Percentiles rank a stretch among this genome's conserved stretches.
Conservation (phyloP, 2,329 filamentous ascomycete genomes). For the Cytospora leucostoma region DNA sequence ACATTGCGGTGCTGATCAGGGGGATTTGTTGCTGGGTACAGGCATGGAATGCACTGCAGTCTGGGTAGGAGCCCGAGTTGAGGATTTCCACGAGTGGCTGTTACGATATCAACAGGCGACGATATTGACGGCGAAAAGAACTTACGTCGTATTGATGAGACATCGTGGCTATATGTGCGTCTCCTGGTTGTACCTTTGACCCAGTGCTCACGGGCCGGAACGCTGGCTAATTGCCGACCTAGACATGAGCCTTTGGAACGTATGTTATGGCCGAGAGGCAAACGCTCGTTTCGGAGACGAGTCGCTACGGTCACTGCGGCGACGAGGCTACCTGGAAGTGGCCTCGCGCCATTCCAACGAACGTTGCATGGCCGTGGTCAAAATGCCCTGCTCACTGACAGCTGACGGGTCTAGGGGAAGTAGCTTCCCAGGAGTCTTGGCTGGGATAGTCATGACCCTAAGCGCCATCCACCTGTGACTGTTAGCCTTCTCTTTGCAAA, state of each 20-base stretch:
- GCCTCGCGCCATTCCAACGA: too few species aligned
- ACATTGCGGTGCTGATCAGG: conserved; percentile 78
- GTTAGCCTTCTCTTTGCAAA: too few species aligned
- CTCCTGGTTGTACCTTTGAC: neutral
- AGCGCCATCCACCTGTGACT: too few species aligned
- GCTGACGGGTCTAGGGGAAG: too few species aligned
- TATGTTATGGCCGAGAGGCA: neutral
- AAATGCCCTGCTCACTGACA: too few species aligned
- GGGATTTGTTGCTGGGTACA: conserved; percentile 66
- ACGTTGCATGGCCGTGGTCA: too few species aligned
- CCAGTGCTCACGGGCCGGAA: neutral
- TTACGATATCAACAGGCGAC: conserved; percentile 19
- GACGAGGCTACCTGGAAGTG: neutral
- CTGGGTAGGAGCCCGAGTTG: conserved; percentile 53
- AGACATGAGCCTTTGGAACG: neutral
- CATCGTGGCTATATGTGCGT: neutral
- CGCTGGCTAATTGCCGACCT: neutral
- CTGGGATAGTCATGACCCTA: too few species aligned
- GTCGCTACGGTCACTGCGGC: neutral
- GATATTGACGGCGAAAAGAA: neutral
- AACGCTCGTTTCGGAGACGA: neutral
- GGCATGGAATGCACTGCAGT: conserved; percentile 58
- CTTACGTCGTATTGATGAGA: neutral
- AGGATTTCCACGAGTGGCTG: conserved; percentile 41
- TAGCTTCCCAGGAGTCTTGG: too few species aligned